These are phyloP conservation scores for Botrytis byssoidea DNA, from an alignment of 2,329 filamentous ascomycete genomes.

Conservation along the genomic window DNA sequence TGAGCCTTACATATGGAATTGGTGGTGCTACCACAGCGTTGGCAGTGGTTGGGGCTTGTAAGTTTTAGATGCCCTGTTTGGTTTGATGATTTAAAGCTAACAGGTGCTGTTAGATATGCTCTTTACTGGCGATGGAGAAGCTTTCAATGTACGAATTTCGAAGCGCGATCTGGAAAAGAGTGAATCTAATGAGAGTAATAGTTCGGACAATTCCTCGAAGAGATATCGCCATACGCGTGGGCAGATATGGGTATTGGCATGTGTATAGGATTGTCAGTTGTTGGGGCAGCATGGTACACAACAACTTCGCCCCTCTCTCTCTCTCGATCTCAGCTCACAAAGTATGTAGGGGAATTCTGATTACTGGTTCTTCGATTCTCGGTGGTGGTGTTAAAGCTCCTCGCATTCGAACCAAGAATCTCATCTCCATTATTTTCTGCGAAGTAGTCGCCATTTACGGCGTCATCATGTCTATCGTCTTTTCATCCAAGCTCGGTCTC, in stretches of 20 bases:
- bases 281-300: slow-evolving; percentile 90
- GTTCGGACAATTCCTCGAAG: slow-evolving; percentile 92
- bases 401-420: slow-evolving; percentile 97
- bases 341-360: slow-evolving; percentile 85
- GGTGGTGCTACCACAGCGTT: slow-evolving; percentile 68
- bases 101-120: slow-evolving; percentile 75
- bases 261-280: slow-evolving; percentile 93
- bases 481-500: slow-evolving; percentile 79
- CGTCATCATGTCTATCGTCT: slow-evolving; percentile 99
- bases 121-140: slow-evolving; percentile 92
- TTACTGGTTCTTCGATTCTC: slow-evolving; percentile 95
- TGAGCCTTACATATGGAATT: slow-evolving; percentile 72
- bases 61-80: slow-evolving; percentile 46
- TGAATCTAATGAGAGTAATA: slow-evolving; percentile 40
- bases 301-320: slow-evolving; percentile 3
- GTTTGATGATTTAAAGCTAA: slow-evolving; percentile 30
- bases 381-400: slow-evolving; percentile 96
- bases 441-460: slow-evolving; percentile 99
- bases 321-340: slow-evolving; percentile 20
- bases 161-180: background rate
- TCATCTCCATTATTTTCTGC: slow-evolving; percentile 99
- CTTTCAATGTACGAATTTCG: slow-evolving; percentile 73
- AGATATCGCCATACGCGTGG: slow-evolving; percentile 92
- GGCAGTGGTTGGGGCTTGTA: slow-evolving; percentile 75
- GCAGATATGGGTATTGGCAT: slow-evolving; percentile 85